Evolutionary conservation across 2,329 filamentous ascomycete genomes (phyloP), one percentile per base, ranked within the genome.

Genomic region (Colletotrichum higginsianum): DNA sequence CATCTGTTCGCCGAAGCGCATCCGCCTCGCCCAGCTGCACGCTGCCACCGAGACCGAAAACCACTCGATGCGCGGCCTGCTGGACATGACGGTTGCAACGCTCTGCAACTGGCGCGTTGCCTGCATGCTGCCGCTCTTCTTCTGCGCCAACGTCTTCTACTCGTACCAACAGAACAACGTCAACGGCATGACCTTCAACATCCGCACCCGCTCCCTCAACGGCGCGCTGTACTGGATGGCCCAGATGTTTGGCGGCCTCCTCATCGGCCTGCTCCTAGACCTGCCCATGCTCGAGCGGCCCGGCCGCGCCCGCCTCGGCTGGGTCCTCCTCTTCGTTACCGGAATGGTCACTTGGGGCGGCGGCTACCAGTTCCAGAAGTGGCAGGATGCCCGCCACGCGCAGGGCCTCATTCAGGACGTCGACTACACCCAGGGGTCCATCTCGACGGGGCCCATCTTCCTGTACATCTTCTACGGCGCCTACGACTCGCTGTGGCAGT

Each of bases 391-490:
- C 64, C 79, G 83, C 16, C 74, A 82, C n/a, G 82, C 80, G 21
- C 60, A 74, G 6, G 82, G 83, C 4, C 75, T 80, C 23, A 83
- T 83, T 71, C 82, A 86, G 66, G 81, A 85, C 61, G 78, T 87
- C 66, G 86, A 88, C 76, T 88, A 84, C 73, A 85, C 79, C 13
- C 76, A 83, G 42, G 86, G 84, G 47, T 74, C 79, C 50, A 82
- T 86, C 50, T 91, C 88, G 62, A 84, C 86, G 7, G 91, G 90
- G 0, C 90, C 91, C 12, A 91, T 93, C 76, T 89, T 92, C 76
- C 82, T 93, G 16, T 93, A 92, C 83, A 90, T 93, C 78, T 92
- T 92, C 81, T 93, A 92, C 77, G 91, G 91, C 50, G 86, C 89
- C 73, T 92, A 90, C 76, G 91, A 93, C 78, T 89, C 91, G 1